These are phyloP conservation scores for Potentilla sterilis DNA, from an alignment of 306 rosid genomes.

Conservation along the genomic window DNA sequence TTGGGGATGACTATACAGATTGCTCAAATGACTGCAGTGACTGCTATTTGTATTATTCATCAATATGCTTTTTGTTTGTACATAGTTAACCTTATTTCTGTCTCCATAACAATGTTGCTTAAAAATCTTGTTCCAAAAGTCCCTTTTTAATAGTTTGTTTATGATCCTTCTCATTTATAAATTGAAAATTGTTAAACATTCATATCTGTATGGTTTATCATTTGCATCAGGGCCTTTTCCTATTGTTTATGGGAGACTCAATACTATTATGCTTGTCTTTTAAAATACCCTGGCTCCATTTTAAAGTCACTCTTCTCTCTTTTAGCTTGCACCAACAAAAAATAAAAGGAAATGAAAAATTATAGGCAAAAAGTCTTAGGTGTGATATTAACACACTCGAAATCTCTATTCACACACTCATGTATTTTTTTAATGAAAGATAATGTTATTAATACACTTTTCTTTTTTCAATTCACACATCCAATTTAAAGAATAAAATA, in stretches of 20 bases:
- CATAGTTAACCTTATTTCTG: constrained; percentile 16
- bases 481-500: too few relatives aligned
- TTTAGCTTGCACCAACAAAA: background rate
- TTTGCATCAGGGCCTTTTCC: background rate
- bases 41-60: background rate
- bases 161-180: background rate
- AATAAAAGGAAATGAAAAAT: too few relatives aligned
- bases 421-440: too few relatives aligned
- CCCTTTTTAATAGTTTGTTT: background rate
- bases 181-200: too few relatives aligned
- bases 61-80: constrained; percentile 21
- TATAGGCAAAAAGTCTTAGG: too few relatives aligned
- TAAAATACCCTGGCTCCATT: too few relatives aligned
- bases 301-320: background rate
- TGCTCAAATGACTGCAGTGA: constrained; percentile 14
- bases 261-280: background rate
- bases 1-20: constrained; percentile 5
- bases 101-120: background rate
- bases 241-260: background rate
- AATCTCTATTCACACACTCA: too few relatives aligned
- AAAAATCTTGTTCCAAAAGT: background rate
- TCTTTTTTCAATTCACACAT: too few relatives aligned
- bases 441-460: too few relatives aligned
- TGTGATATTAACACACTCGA: too few relatives aligned
- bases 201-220: too few relatives aligned